Evolutionary conservation across 176 grass and related monocot species (phyloP), one percentile per base, ranked within the genome.

Genomic region (Thalia dealbata): DNA sequence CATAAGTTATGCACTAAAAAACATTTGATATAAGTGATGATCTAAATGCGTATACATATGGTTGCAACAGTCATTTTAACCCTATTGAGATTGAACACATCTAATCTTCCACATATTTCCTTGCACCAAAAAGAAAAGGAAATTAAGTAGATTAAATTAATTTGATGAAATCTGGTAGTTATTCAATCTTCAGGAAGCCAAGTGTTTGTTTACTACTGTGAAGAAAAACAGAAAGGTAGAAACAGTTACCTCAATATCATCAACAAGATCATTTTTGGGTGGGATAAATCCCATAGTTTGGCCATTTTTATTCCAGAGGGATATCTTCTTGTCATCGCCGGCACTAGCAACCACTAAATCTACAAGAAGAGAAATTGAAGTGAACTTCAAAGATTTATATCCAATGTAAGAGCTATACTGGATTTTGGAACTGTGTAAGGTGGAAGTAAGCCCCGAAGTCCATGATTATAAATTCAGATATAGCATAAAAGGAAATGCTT

Each of bases 241-340:
- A 71, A 10, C 14, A 72, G 44, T 26, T 86, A 97, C 95, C 90
- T 97, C 95, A 75, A 97, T 97, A 72, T 90, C 80, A 73, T 97
- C 95, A 30, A 79, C 87, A 76, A 84, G 71, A 71, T 97, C 85
- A 42, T 77, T 71, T 71, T 76, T 86, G 82, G 86, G 81, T 23
- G 95, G 95, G 64, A 97, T 80, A 38, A 81, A 83, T 82, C 86
- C 95, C 79, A 91, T 74, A 80, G 65, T 88, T 80, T 87, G 84
- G 70, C 90, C 95, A 67, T 86, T 90, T 73, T 88, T 97, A 83
- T 97, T 87, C 85, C 95, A 97, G 32, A 97, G 81, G 44, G 95
- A 84, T 54, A 97, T 91, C 84, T 86, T 97, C 76, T 91, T 97
- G 81, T 97, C 95, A 87, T 97, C 95, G 48, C 95, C 95, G 7